These are phyloP conservation scores for Gilbertella persicaria DNA, from an alignment of 371 early-diverging fungal species.

Conservation along the genomic window DNA sequence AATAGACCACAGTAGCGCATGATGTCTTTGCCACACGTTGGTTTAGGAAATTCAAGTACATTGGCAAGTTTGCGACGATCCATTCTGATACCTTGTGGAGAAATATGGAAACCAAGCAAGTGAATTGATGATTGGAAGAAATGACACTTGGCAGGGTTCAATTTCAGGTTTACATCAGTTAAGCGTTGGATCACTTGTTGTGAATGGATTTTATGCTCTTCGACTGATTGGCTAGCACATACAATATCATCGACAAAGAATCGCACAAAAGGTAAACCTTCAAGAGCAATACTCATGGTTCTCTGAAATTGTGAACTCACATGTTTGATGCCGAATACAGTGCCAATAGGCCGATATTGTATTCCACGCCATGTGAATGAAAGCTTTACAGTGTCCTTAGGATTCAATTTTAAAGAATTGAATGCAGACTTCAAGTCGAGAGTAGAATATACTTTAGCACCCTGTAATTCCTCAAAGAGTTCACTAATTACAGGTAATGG, in stretches of 20 bases:
- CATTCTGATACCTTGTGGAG: slow-evolving; percentile 8
- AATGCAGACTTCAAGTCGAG: slow-evolving; percentile 15
- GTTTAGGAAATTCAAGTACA: slow-evolving; percentile 10
- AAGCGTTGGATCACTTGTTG: slow-evolving; percentile 11
- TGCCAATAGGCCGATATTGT: slow-evolving; percentile 2
- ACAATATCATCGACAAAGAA: slow-evolving; percentile 19
- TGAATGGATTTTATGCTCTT: slow-evolving; percentile 8
- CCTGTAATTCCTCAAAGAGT: slow-evolving; percentile 15
- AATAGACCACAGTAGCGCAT: slow-evolving; percentile 19
- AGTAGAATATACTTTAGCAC: slow-evolving; percentile 3
- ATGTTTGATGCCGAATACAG: slow-evolving; percentile 9
- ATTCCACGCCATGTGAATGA: slow-evolving; percentile 1
- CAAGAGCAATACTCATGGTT: background rate
- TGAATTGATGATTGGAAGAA: slow-evolving; percentile 6
- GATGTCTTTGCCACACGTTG: slow-evolving; percentile 16
- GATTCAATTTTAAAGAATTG: slow-evolving; percentile 7
- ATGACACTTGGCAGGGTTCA: slow-evolving; percentile 21
- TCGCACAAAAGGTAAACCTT: background rate
- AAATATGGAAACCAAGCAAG: slow-evolving; percentile 19
- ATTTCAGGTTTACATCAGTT: slow-evolving; percentile 14
- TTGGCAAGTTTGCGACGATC: too few relatives aligned
- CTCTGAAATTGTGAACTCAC: slow-evolving; percentile 1
- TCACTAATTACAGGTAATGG: slow-evolving; percentile 13
- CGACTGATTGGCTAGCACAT: background rate
- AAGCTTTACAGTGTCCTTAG: background rate